Base-by-base conservation (phyloP, 73 alveolate species). In the Blepharisma stoltei region DNA sequence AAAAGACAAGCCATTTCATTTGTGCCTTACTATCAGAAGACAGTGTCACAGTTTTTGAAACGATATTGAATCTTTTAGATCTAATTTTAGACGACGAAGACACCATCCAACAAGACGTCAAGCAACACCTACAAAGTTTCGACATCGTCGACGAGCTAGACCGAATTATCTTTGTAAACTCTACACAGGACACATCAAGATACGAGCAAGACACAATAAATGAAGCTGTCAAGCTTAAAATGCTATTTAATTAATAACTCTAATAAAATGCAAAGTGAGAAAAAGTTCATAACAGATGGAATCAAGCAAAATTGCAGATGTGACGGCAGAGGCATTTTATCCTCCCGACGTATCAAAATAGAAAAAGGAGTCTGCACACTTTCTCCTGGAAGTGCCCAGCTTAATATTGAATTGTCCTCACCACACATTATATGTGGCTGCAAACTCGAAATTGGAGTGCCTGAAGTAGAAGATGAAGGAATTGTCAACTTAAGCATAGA, bases 121-220 rank as follows among this genome's bases (percentile, higher is more conserved):
- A 60, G 46, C 14, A 60, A 5, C 48, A 60, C 46, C 5, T 60
- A 4, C 18, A 14, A 14, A 5, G 48, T 0, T 60, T 60, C 2
- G 47, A 38, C n/a, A 60, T 60, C 14, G 49, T 20, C 3, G 73
- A 25, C 18, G 18, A 60, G 18, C 23, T 60, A 25, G 48, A 60
- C 49, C 14, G 73, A 25, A 60, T 60, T 20, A 14, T n/a, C 4
- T 32, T 32, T 32, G 41, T 32, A 32, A 32, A 32, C 3, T 32
- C 41, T 32, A 32, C 41, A 32, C 14, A 11, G 48, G 37, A 14
- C 18, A 25, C 73, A 14, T 1, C 73, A 1, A 60, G 73, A 60
- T 60, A 60, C 23, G 73, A 60, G 45, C 73, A 60, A 60, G 73
- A 60, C 38, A 60, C 73, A 60, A 60, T 60, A 14, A 60, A 60